Evolutionary conservation across 1,139 yeast species (phyloP), one percentile per base, ranked within the genome.

Genomic region (Protomyces macrosporus): DNA sequence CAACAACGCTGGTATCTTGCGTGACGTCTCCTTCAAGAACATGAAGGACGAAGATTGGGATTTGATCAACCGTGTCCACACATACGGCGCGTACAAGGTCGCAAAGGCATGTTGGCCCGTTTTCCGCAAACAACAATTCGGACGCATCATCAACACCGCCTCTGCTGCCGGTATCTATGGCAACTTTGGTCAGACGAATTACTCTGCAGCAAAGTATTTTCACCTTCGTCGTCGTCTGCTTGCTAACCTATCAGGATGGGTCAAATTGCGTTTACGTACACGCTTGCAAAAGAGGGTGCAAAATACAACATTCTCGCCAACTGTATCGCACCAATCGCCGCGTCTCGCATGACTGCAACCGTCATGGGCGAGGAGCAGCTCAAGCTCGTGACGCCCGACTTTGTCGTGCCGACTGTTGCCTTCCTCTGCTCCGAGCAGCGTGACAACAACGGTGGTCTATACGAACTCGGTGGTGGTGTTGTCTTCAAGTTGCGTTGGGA

Each of bases 121-220:
- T 74, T 84, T 93, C 79, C 84, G 84, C 73, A 79, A 88, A 71
- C 98, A 93, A 76, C 82, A 83, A 68, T 93, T 79, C 73, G 98
- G 98, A 69, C 82, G 98, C 72, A 82, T 93, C 71, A 78, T 93
- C 72, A 91, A 90, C 80, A 91, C 98, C 30, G 85, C 96, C 54
- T 90, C 97, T 5, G 97, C 98, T 35, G 98, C 98, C 57, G 98
- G 98, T 45, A 81, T 93, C 69, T 93, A 88, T 75, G 98, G 98
- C 70, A 90, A 90, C 79, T 93, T 90, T 77, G 98, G 98, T 64
- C 98, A 93, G 77, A 84, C 97, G 57, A 93, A 93, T 79, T 93
- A 93, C 78, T 85, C 97, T 1, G 95, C 97, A 53, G 98, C 97
- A 54, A 93, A 93, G 77, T 79, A 9, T 5, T 5, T 39, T 6